phyloP scores from a whole-genome alignment of 1,284 basidiomycete genomes.

The Sanguinoderma infundibulare region DNA sequence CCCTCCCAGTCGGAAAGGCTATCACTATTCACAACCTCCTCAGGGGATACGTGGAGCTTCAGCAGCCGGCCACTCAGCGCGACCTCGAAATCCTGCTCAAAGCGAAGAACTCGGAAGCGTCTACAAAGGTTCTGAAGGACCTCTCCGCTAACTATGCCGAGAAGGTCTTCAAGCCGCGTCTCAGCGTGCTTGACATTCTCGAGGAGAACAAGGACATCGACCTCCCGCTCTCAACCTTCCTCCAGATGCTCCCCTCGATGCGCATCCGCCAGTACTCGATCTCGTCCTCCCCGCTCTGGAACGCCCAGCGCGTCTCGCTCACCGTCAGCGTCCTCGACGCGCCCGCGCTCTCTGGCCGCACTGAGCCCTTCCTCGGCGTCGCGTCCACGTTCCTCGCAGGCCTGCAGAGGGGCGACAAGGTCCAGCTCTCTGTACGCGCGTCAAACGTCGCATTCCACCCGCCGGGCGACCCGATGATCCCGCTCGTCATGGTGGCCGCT shows the following conservation, averaged over 20 bases:
- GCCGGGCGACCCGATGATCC: constrained; percentile 45
- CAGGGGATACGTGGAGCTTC: constrained; percentile 53
- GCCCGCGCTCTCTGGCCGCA: constrained; percentile 38
- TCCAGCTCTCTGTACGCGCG: constrained; percentile 49
- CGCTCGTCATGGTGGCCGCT: constrained; percentile 53
- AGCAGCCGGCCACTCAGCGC: constrained; percentile 47
- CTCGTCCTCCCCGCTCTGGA: constrained; percentile 54
- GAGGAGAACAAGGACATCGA: constrained; percentile 45
- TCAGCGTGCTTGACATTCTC: constrained; percentile 51
- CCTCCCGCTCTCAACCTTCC: constrained; percentile 43
- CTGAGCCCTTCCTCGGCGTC: constrained; percentile 47
- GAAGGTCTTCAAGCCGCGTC: constrained; percentile 40
- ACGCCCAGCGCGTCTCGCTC: constrained; percentile 46
- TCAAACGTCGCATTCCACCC: constrained; percentile 48
- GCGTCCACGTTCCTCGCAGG: constrained; percentile 52
- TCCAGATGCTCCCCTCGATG: constrained; percentile 51
- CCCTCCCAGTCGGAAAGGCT: constrained; percentile 46
- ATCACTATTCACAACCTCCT: constrained; percentile 44
- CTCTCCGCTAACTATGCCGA: constrained; percentile 40
- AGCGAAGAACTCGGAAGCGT: constrained; percentile 20
- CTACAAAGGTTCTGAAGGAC: constrained; percentile 29
- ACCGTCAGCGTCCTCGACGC: constrained; percentile 51
- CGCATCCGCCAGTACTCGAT: constrained; percentile 57
- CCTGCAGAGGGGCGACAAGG: constrained; percentile 45
- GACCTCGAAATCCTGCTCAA: constrained; percentile 38